phyloP scores from a whole-genome alignment of 805 yeast genomes.

The Wickerhamomyces canadensis region DNA sequence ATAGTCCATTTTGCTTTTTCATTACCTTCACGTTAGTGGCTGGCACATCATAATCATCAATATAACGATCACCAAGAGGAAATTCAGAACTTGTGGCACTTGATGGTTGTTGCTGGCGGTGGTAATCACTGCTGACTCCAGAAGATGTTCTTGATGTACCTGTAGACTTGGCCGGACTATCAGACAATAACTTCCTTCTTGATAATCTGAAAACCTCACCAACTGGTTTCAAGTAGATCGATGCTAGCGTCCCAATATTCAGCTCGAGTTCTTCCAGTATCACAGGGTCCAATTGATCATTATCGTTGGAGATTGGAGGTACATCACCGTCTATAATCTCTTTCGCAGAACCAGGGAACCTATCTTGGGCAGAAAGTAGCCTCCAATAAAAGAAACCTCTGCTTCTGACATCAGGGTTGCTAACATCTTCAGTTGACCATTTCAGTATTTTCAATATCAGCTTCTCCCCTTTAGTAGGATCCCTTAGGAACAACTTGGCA shows the following conservation, averaged over 20 bases:
- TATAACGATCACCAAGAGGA: constrained; percentile 17
- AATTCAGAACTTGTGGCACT: constrained; percentile 8
- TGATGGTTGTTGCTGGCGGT: constrained; percentile 1
- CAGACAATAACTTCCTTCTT: constrained; percentile 42
- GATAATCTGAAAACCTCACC: constrained; percentile 70
- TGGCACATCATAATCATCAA: constrained; percentile 35
- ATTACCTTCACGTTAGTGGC: constrained; percentile 31
- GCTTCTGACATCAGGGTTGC: constrained; percentile 83
- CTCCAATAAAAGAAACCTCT: constrained; percentile 87
- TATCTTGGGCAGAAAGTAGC: constrained; percentile 48
- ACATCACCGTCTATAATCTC: constrained; percentile 53
- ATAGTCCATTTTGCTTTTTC: constrained; percentile 28
- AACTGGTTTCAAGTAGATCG: constrained; percentile 80
- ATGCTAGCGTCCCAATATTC: constrained; percentile 75
- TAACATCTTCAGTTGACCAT: constrained; percentile 65
- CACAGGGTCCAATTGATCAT: constrained; percentile 62
- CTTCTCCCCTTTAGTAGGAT: constrained; percentile 48
- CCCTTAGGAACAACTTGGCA: constrained; percentile 58
- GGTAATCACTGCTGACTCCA: constrained; percentile 1
- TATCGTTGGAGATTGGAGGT: constrained; percentile 62
- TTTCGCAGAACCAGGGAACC: constrained; percentile 34
- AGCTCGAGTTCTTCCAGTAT: constrained; percentile 78
- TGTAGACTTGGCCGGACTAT: constrained; percentile 43
- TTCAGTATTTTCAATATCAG: constrained; percentile 56
- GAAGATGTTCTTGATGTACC: constrained; percentile 11